phyloP scores from a whole-genome alignment of 345 rosid species.

The Adansonia digitata region DNA sequence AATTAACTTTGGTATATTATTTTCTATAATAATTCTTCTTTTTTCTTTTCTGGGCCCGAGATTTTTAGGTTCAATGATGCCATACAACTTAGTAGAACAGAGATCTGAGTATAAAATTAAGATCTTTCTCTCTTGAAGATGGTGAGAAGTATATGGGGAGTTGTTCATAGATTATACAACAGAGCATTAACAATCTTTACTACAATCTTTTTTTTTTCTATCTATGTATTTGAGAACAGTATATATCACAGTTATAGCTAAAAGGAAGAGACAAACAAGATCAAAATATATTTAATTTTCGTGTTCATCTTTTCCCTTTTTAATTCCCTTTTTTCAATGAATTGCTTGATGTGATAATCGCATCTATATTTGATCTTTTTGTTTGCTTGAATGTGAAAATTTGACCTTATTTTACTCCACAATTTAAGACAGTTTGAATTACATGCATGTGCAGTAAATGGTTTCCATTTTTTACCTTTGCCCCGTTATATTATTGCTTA shows the following conservation, averaged over 20 bases:
- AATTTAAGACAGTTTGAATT: background rate
- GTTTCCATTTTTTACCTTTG: too few species aligned
- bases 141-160: background rate
- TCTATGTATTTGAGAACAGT: constrained; percentile 5
- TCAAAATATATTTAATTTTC: background rate
- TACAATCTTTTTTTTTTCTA: background rate
- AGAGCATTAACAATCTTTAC: background rate
- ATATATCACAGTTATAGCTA: constrained; percentile 2
- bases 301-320: background rate
- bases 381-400: background rate
- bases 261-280: background rate
- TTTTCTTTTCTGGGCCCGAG: background rate
- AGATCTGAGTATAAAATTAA: constrained; percentile 4
- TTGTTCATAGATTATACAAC: constrained; percentile 12
- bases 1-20: background rate
- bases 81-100: background rate
- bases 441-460: background rate
- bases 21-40: background rate
- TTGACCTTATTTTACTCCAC: too few species aligned
- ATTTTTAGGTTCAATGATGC: constrained; percentile 1
- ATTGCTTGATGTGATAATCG: background rate
- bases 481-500: background rate
- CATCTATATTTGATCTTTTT: background rate
- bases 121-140: constrained; percentile 11
- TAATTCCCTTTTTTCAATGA: background rate